These are phyloP conservation scores for Capsicum rhomboideum DNA, from an alignment of 257 asterid genomes.

Conservation along the genomic window DNA sequence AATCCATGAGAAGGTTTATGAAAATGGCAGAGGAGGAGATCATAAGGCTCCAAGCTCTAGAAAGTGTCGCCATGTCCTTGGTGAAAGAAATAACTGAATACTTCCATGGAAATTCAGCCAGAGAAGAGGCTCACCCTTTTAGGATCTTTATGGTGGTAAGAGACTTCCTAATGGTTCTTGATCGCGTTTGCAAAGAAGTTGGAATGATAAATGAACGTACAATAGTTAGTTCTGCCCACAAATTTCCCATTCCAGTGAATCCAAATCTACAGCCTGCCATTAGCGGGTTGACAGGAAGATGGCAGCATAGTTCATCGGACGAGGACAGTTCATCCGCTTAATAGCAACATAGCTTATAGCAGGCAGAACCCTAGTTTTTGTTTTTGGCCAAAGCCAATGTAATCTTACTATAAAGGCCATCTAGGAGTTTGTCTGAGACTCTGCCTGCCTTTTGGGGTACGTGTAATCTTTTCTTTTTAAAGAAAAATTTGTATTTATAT, in stretches of 20 bases:
- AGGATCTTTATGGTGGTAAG: slow-evolving; percentile 91
- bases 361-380: slow-evolving; percentile 1
- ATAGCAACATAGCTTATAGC: neutral
- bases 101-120: slow-evolving; percentile 87
- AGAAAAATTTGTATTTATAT: slow-evolving; percentile 33
- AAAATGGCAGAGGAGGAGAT: slow-evolving; percentile 76
- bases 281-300: slow-evolving; percentile 25
- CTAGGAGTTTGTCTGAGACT: slow-evolving; percentile 27
- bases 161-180: slow-evolving; percentile 69
- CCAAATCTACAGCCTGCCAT: slow-evolving; percentile 63
- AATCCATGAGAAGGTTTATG: slow-evolving; percentile 40
- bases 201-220: slow-evolving; percentile 84
- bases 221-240: slow-evolving; percentile 59
- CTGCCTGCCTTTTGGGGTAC: slow-evolving; percentile 19
- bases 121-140: slow-evolving; percentile 92
- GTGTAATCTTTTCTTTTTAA: slow-evolving; percentile 8
- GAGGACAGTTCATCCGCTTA: slow-evolving; percentile 39
- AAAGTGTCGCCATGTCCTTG: slow-evolving; percentile 60
- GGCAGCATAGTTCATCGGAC: slow-evolving; percentile 33
- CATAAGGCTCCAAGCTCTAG: slow-evolving; percentile 74
- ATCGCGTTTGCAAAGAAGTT: slow-evolving; percentile 90
- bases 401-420: slow-evolving; percentile 14
- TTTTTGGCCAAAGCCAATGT: slow-evolving; percentile 20
- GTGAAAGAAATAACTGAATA: slow-evolving; percentile 95
- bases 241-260: slow-evolving; percentile 81